A percentile compares a stretch with the other conserved stretches of the same genome.
phyloP scores from a whole-genome alignment of 805 yeast species.

The Torulaspora maleeae region DNA sequence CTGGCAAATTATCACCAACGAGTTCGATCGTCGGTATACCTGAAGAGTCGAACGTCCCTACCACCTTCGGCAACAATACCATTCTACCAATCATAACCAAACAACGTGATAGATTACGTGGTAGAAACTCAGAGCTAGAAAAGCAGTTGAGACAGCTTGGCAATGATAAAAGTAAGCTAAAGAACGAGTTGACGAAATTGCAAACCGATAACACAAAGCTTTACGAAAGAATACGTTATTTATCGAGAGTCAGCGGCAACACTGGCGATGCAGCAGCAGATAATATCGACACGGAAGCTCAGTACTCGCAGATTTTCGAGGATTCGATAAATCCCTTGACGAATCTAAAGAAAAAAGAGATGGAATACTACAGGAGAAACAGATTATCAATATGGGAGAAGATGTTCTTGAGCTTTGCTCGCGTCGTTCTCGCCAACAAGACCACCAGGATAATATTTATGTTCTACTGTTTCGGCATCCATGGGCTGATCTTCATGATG shows the following conservation, averaged over 20 bases:
- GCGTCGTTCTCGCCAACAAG: constrained; percentile 70
- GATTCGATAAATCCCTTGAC: constrained; percentile 78
- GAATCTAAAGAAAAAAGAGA: constrained; percentile 71
- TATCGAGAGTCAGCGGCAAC: constrained; percentile 45
- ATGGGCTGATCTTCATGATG: constrained; percentile 63
- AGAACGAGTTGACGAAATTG: constrained; percentile 57
- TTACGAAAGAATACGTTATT: constrained; percentile 69
- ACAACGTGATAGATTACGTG: constrained; percentile 89
- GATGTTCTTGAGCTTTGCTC: constrained; percentile 64
- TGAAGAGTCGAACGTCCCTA: constrained; percentile 34
- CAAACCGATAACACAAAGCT: constrained; percentile 72
- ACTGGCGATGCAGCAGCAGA: constrained; percentile 15
- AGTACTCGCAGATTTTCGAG: constrained; percentile 63
- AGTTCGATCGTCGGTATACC: constrained; percentile 46
- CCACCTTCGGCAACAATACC: constrained; percentile 36
- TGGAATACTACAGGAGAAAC: constrained; percentile 62
- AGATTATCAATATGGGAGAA: constrained; percentile 74
- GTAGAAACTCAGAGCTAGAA: constrained; percentile 78
- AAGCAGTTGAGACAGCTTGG: constrained; percentile 64
- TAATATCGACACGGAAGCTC: constrained; percentile 49
- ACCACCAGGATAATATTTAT: constrained; percentile 68
- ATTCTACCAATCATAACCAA: constrained; percentile 85
- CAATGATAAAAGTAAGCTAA: constrained; percentile 51
- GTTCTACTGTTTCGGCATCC: constrained; percentile 69
- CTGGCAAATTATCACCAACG: constrained; percentile 44